phyloP scores from a whole-genome alignment of 306 rosid genomes.

The Trifolium dubium region DNA sequence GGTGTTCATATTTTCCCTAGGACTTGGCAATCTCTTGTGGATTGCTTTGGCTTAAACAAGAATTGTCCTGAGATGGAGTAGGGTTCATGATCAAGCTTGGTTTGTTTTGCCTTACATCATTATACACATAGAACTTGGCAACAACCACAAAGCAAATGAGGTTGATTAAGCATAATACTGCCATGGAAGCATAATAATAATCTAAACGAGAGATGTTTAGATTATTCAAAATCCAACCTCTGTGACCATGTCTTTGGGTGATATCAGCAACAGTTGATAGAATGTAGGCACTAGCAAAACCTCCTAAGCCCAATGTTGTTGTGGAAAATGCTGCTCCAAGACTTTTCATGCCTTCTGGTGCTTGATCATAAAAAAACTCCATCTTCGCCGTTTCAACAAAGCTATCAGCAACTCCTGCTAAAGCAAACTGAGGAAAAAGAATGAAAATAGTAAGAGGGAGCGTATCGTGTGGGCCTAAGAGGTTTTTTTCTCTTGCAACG shows the following conservation, averaged over 20 bases:
- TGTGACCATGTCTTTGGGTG: conserved; percentile 50
- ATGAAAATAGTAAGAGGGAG: conserved; percentile 73
- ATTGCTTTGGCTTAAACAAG: not conserved
- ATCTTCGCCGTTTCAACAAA: conserved; percentile 75
- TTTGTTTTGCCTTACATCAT: conserved; percentile 45
- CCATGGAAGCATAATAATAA: conserved; percentile 69
- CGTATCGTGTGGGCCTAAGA: conserved; percentile 39
- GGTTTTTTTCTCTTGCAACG: conserved; percentile 50
- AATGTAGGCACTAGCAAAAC: conserved; percentile 60
- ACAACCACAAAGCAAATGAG: conserved; percentile 62
- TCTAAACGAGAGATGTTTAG: conserved; percentile 56
- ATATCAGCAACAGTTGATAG: conserved; percentile 58
- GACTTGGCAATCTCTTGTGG: not conserved
- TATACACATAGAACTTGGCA: conserved; percentile 65
- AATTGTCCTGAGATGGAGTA: conserved; percentile 7
- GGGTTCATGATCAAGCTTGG: not conserved
- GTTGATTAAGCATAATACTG: conserved; percentile 59
- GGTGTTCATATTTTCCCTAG: not conserved
- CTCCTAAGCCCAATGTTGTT: conserved; percentile 70
- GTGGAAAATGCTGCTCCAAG: conserved; percentile 73
- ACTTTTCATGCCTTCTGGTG: conserved; percentile 83
- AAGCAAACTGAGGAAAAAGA: conserved; percentile 73
- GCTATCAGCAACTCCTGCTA: conserved; percentile 70
- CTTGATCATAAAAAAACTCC: conserved; percentile 85
- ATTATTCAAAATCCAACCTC: conserved; percentile 67